Percentiles rank a stretch among this genome's conserved stretches.
Conservation (phyloP, 1,139 yeast species). For the Blastobotrys persicus region DNA sequence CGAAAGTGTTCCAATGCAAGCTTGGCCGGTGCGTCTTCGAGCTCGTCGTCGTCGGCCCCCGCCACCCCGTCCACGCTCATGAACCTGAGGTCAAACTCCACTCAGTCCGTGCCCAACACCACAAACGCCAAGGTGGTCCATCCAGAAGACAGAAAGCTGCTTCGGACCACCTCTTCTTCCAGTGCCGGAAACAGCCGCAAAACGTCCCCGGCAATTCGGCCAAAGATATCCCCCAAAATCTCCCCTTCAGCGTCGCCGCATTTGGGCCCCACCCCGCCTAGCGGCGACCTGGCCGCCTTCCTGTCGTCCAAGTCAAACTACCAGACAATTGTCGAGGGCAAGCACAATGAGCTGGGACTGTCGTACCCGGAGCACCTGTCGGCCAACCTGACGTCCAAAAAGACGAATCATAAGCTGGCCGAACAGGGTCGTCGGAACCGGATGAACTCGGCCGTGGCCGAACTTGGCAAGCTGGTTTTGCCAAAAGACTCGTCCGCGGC, state of each 20-base stretch:
- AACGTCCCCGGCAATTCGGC: conserved; percentile 3
- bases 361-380: conserved; percentile 42
- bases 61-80: conserved; percentile 41
- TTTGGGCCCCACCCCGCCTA: conserved; percentile 18
- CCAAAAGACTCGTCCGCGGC: conserved; percentile 42
- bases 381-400: conserved; percentile 41
- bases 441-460: conserved; percentile 81
- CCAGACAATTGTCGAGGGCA: conserved; percentile 46
- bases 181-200: conserved; percentile 1
- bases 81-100: conserved; percentile 34
- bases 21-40: not conserved
- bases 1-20: not conserved
- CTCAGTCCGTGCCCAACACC: conserved; percentile 4
- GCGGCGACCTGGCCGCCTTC: conserved; percentile 33
- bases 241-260: conserved; percentile 19
- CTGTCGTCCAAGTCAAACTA: conserved; percentile 43
- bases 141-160: not conserved
- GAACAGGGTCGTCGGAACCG: conserved; percentile 95
- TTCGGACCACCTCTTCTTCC: not conserved
- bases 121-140: not conserved
- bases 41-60: conserved; percentile 17
- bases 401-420: conserved; percentile 84
- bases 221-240: conserved; percentile 23
- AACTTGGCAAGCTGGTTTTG: conserved; percentile 67
- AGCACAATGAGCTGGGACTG: conserved; percentile 42